Percentiles rank a stretch among this genome's conserved stretches.
These are phyloP conservation scores for Colletotrichum simmondsii DNA, from an alignment of 2,329 filamentous ascomycete genomes.

Conservation along the genomic window DNA sequence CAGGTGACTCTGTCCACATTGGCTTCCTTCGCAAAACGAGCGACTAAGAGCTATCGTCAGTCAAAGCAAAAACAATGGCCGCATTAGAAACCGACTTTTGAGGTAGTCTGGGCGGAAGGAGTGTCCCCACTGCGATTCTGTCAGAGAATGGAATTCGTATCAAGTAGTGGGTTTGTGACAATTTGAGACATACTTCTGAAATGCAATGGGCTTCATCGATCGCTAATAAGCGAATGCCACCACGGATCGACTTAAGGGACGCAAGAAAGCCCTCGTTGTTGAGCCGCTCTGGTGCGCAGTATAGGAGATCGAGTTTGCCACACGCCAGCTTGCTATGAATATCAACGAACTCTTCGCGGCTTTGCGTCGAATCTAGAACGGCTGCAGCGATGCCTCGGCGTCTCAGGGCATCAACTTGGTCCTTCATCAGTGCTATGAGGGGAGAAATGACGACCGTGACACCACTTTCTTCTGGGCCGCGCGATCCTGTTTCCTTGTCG, in stretches of 20 bases:
- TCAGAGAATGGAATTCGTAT: not conserved
- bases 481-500: slow-evolving; percentile 45
- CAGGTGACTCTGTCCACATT: slow-evolving; percentile 69
- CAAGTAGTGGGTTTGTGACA: not conserved
- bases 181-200: slow-evolving; percentile 51
- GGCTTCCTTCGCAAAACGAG: slow-evolving; percentile 66
- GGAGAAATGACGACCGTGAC: slow-evolving; percentile 68
- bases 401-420: slow-evolving; percentile 66
- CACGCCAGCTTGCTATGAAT: slow-evolving; percentile 51
- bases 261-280: slow-evolving; percentile 71
- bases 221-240: slow-evolving; percentile 66
- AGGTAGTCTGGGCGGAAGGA: slow-evolving; percentile 62
- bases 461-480: slow-evolving; percentile 49
- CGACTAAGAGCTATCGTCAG: slow-evolving; percentile 49
- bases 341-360: slow-evolving; percentile 54
- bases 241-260: slow-evolving; percentile 63
- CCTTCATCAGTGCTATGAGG: slow-evolving; percentile 69
- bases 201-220: slow-evolving; percentile 71
- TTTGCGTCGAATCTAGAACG: slow-evolving; percentile 66
- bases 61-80: slow-evolving; percentile 29
- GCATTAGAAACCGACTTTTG: slow-evolving; percentile 47
- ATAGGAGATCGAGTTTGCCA: slow-evolving; percentile 63
- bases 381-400: slow-evolving; percentile 62
- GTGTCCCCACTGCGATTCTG: slow-evolving; percentile 54
- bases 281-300: slow-evolving; percentile 68